Evolutionary conservation across 306 rosid species (phyloP).

Genomic region (Clitoria ternatea): DNA sequence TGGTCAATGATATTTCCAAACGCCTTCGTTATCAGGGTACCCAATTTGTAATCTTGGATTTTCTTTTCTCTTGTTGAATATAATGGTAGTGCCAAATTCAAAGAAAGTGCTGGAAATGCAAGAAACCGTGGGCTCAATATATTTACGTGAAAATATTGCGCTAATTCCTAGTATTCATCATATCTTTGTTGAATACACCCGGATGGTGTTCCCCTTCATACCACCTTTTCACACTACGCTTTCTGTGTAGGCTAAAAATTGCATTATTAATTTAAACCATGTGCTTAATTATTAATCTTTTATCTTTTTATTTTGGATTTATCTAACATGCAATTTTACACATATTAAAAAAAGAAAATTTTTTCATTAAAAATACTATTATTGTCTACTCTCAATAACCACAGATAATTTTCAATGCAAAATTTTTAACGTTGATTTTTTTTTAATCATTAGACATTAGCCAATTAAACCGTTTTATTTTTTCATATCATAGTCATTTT

Average conservation of each 20-base stretch:
- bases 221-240: slow-evolving; percentile 32
- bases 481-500: not conserved
- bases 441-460: no score
- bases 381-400: no score
- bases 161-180: slow-evolving; percentile 32
- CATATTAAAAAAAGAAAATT: no score
- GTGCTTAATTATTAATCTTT: not conserved
- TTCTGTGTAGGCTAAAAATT: not conserved
- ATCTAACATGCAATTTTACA: no score
- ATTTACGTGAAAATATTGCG: slow-evolving; percentile 9
- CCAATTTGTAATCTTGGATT: not conserved
- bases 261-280: not conserved
- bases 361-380: no score
- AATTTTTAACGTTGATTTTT: no score
- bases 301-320: not conserved
- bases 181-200: slow-evolving; percentile 38
- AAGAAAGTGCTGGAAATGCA: slow-evolving; percentile 14
- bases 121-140: slow-evolving; percentile 8
- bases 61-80: not conserved
- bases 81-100: slow-evolving; percentile 16
- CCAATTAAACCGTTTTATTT: no score
- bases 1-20: not conserved
- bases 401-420: no score
- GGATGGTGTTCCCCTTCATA: slow-evolving; percentile 39
- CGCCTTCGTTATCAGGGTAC: not conserved